Percentiles rank a stretch among this genome's conserved stretches.
Conservation (phyloP, 1,139 yeast species). For the Candida glucosophila region DNA sequence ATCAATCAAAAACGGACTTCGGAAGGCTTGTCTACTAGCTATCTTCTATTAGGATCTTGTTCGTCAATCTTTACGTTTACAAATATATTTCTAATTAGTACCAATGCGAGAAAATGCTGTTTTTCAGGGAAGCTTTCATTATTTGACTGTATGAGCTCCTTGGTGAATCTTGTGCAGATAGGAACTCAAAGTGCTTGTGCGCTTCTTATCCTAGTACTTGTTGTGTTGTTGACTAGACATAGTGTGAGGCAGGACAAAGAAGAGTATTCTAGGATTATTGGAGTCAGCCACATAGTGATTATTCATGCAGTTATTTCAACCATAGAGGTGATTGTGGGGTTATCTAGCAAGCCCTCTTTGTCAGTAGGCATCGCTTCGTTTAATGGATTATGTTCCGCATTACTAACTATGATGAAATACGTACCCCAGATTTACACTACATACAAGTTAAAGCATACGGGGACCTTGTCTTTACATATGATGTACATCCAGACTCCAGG, state of each 20-base stretch:
- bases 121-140: slow-evolving; percentile 24
- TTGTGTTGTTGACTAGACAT: slow-evolving; percentile 37
- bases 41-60: slow-evolving; percentile 62
- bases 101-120: slow-evolving; percentile 49
- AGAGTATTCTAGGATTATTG: slow-evolving; percentile 35
- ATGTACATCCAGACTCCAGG: slow-evolving; percentile 90
- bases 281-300: slow-evolving; percentile 31
- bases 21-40: slow-evolving; percentile 74
- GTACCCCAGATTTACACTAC: slow-evolving; percentile 78
- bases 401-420: slow-evolving; percentile 62
- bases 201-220: slow-evolving; percentile 46
- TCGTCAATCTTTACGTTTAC: slow-evolving; percentile 66
- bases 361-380: slow-evolving; percentile 42
- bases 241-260: slow-evolving; percentile 38
- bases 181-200: slow-evolving; percentile 63
- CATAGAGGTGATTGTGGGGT: slow-evolving; percentile 23
- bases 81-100: slow-evolving; percentile 56
- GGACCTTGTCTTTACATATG: slow-evolving; percentile 72
- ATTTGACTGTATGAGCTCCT: slow-evolving; percentile 64
- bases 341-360: slow-evolving; percentile 9
- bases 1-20: slow-evolving; percentile 54
- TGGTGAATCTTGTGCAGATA: slow-evolving; percentile 63
- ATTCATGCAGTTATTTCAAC: slow-evolving; percentile 28
- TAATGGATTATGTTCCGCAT: slow-evolving; percentile 56
- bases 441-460: slow-evolving; percentile 61